Percentiles rank a stretch among this genome's conserved stretches.
These are phyloP conservation scores for Talaromyces sp. DNA, from an alignment of 2,329 filamentous ascomycete species.

Conservation along the genomic window DNA sequence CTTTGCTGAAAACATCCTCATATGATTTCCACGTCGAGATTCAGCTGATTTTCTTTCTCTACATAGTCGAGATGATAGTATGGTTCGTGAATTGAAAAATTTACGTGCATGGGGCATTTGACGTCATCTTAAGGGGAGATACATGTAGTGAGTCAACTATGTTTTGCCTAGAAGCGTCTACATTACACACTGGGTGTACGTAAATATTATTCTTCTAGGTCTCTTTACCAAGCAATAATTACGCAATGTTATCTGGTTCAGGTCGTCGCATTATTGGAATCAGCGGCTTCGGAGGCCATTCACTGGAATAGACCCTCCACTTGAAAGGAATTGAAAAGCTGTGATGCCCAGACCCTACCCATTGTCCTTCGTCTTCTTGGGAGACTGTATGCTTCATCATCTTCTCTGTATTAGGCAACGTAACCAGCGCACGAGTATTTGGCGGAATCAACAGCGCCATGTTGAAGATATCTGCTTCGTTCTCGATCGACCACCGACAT, in stretches of 20 bases:
- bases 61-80: too few species aligned
- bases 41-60: too few species aligned
- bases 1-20: not conserved
- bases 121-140: not conserved
- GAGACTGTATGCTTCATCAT: not conserved
- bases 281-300: not conserved
- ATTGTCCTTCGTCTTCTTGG: not conserved
- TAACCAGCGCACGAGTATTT: not conserved
- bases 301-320: not conserved
- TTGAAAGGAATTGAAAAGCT: not conserved
- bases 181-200: too few species aligned
- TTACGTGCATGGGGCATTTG: too few species aligned
- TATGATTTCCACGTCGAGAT: not conserved
- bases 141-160: not conserved
- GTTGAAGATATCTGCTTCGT: not conserved
- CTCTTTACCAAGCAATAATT: not conserved
- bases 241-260: not conserved
- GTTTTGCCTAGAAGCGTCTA: not conserved
- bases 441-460: not conserved
- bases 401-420: not conserved
- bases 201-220: too few species aligned
- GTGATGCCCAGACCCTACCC: not conserved
- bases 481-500: not conserved
- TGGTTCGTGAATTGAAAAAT: too few species aligned
- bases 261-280: not conserved